Conservation (phyloP, 179 eudicot species). For the Sideroxylon spinosum region DNA sequence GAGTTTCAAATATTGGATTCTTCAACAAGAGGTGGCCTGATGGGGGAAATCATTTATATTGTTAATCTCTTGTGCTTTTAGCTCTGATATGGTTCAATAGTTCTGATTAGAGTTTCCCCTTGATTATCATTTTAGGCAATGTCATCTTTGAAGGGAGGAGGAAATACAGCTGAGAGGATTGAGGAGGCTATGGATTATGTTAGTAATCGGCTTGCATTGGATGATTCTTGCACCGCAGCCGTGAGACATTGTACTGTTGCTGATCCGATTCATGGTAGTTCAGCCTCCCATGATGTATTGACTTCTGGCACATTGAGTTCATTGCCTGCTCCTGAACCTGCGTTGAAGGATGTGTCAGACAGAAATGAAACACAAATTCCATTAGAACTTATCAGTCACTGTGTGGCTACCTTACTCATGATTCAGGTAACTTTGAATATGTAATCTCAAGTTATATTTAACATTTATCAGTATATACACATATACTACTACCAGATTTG, state of each 20-base stretch:
- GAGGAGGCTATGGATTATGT: constrained; percentile 68
- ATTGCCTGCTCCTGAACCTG: constrained; percentile 34
- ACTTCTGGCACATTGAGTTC: constrained; percentile 30
- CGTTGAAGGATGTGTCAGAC: constrained; percentile 36
- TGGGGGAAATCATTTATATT: background rate
- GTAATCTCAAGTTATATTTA: background rate
- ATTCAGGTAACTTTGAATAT: constrained; percentile 59
- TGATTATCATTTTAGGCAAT: constrained; percentile 48
- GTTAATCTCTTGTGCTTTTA: background rate
- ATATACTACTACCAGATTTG: too few relatives aligned
- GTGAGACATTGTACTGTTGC: constrained; percentile 20
- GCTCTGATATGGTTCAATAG: constrained; percentile 13
- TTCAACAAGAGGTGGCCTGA: constrained; percentile 2
- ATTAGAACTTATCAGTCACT: constrained; percentile 70
- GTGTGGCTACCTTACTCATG: constrained; percentile 88
- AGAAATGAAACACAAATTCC: constrained; percentile 46
- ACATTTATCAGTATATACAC: background rate
- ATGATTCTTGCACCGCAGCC: constrained; percentile 39
- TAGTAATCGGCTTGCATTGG: constrained; percentile 44
- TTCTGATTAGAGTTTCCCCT: constrained; percentile 16
- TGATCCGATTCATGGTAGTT: constrained; percentile 33
- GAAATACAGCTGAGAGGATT: constrained; percentile 39
- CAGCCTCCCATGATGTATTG: constrained; percentile 25
- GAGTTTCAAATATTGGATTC: background rate
- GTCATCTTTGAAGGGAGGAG: constrained; percentile 49